These are phyloP conservation scores for Carpediemonas membranifera DNA, from an alignment of 78 protist genomes.

Conservation along the genomic window DNA sequence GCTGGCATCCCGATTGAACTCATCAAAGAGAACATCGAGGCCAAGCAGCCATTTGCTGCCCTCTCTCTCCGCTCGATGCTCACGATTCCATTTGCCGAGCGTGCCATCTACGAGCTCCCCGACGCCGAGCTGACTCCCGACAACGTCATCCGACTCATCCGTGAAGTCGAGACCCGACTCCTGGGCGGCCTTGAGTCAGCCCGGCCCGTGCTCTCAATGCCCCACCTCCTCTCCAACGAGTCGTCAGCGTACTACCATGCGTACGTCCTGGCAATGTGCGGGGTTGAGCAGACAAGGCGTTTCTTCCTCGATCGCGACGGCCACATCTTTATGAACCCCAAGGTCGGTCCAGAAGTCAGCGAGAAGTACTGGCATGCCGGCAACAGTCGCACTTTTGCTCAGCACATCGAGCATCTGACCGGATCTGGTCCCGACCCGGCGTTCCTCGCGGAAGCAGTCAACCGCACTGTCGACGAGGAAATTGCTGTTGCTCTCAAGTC, in stretches of 20 bases:
- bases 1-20: constrained; percentile 22
- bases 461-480: too few relatives aligned
- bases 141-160: constrained; percentile 3
- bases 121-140: constrained; percentile 25
- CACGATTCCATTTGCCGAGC: constrained; percentile 33
- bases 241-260: constrained; percentile 40
- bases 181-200: neutral
- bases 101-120: constrained; percentile 38
- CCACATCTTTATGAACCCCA: constrained; percentile 4
- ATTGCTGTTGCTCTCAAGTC: too few relatives aligned
- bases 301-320: constrained; percentile 10
- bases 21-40: constrained; percentile 9
- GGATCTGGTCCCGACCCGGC: too few relatives aligned
- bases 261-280: constrained; percentile 36
- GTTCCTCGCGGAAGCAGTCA: too few relatives aligned
- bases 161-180: constrained; percentile 20
- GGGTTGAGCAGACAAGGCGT: constrained; percentile 19
- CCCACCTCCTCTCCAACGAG: constrained; percentile 22
- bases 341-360: neutral
- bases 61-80: constrained; percentile 14
- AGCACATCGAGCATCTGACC: too few relatives aligned
- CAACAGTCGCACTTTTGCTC: too few relatives aligned
- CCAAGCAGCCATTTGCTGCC: constrained; percentile 25
- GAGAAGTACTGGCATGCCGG: neutral
- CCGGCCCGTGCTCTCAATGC: neutral